Conservation (phyloP, 345 rosid genomes). For the Syzygium oleosum region DNA sequence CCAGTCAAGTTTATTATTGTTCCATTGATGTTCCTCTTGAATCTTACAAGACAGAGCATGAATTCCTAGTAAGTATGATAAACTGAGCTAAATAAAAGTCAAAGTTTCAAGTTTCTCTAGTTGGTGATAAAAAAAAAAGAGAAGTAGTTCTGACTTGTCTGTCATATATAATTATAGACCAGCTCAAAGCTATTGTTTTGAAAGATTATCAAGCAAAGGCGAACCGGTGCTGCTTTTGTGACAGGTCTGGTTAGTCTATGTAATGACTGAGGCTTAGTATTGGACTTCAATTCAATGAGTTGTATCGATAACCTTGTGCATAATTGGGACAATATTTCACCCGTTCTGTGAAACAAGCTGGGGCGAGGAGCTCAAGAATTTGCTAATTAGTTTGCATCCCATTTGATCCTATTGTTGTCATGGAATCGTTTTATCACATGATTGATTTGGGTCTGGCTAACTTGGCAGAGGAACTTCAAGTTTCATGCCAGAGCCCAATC, state of each 20-base stretch:
- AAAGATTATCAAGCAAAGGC: neutral
- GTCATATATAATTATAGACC: conserved; percentile 9
- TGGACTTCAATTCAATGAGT: no score
- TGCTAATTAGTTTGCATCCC: no score
- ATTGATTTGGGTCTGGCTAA: no score
- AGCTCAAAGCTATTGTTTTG: neutral
- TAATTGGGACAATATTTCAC: no score
- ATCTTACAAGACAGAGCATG: no score
- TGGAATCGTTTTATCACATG: conserved; percentile 10
- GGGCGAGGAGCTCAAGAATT: no score
- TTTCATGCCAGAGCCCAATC: fast-evolving
- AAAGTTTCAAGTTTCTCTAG: neutral
- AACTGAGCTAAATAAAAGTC: neutral
- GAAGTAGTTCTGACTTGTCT: neutral
- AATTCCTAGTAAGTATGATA: neutral
- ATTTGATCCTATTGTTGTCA: no score
- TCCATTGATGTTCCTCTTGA: neutral
- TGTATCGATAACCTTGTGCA: no score
- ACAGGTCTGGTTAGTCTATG: conserved; percentile 15
- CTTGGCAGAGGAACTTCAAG: no score
- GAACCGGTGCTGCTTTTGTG: conserved; percentile 31
- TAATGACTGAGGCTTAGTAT: no score
- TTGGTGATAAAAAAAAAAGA: neutral
- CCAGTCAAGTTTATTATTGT: neutral
- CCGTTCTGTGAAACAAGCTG: no score